These are phyloP conservation scores for Bassia scoparia DNA, from an alignment of 148 eudicot species.

Conservation along the genomic window DNA sequence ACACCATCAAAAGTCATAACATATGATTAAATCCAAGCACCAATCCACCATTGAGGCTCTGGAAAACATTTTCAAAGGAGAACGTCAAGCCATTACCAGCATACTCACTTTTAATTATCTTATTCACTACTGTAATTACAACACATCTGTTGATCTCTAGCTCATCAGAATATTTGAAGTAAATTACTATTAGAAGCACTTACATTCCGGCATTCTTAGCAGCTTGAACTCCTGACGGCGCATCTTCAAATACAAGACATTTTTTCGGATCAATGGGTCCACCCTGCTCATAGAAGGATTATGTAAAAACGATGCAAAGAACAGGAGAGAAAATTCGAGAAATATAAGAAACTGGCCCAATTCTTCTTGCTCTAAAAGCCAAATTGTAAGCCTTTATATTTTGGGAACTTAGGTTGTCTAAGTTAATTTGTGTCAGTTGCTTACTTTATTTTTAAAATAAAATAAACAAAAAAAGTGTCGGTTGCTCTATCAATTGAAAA, in stretches of 20 bases:
- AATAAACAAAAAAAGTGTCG: no score
- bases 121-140: background rate
- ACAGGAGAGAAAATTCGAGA: background rate
- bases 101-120: background rate
- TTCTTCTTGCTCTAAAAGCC: background rate
- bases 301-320: background rate
- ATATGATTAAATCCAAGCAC: background rate
- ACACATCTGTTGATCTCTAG: background rate
- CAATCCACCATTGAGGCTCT: background rate
- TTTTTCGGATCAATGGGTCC: slow-evolving; percentile 62
- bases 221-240: slow-evolving; percentile 84
- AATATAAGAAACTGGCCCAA: background rate
- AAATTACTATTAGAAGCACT: slow-evolving; percentile 37
- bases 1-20: background rate
- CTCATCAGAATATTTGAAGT: background rate
- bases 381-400: background rate
- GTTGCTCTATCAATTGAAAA: no score
- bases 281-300: slow-evolving; percentile 48
- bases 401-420: no score
- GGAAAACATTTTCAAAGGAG: background rate
- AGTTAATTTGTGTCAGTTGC: no score
- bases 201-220: slow-evolving; percentile 97
- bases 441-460: no score
- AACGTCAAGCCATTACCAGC: background rate
- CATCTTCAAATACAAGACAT: slow-evolving; percentile 90